These are phyloP conservation scores for Cercospora brassicicola DNA, from an alignment of 2,329 filamentous ascomycete species.

Conservation along the genomic window DNA sequence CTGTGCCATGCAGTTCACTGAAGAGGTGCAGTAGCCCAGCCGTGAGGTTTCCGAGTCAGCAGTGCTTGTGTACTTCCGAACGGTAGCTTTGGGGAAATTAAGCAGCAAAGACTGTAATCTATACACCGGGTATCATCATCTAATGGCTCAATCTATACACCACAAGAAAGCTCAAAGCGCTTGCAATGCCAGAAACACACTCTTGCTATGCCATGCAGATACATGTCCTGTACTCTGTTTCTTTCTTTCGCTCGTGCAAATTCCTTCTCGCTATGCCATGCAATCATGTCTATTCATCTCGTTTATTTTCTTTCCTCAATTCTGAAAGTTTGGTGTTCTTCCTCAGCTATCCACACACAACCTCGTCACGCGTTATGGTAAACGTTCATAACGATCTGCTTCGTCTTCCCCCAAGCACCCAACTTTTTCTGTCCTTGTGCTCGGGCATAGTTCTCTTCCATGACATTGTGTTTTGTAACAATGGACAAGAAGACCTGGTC, in stretches of 20 bases:
- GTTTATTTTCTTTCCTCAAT: too few relatives aligned
- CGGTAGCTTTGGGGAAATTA: background rate
- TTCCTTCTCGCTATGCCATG: background rate
- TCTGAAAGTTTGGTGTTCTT: too few relatives aligned
- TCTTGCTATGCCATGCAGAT: background rate
- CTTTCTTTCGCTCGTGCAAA: background rate
- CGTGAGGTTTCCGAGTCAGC: too few relatives aligned
- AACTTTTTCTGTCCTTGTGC: constrained; percentile 21
- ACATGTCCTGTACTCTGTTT: background rate
- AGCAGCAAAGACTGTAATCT: background rate
- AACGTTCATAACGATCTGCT: constrained; percentile 18
- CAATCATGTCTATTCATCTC: background rate
- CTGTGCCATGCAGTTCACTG: background rate
- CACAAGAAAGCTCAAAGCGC: background rate
- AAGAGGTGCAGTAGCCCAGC: background rate
- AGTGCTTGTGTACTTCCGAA: too few relatives aligned
- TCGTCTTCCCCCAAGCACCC: constrained; percentile 21
- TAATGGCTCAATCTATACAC: background rate
- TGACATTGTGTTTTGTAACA: constrained; percentile 74
- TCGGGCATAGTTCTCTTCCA: constrained; percentile 61
- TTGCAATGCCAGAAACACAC: background rate
- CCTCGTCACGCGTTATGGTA: constrained; percentile 26
- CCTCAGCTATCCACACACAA: background rate
- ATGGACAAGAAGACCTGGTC: constrained; percentile 90
- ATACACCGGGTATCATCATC: constrained; percentile 3